Base-by-base conservation (phyloP, 768 basidiomycete species). In the Mycena crocata region DNA sequence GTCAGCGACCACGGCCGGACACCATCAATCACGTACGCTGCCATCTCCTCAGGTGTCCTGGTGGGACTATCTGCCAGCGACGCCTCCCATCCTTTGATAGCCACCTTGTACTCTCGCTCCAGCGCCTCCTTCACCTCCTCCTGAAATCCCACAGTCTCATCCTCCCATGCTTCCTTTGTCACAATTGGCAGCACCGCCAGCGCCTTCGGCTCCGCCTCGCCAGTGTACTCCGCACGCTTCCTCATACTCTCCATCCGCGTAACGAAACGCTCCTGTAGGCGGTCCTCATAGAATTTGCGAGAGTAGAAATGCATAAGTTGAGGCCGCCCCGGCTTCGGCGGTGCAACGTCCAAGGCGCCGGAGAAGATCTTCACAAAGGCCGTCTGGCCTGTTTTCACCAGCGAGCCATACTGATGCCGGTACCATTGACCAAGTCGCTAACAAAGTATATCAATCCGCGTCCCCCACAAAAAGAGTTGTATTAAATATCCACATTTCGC, bases 371-470 rank as follows among this genome's bases (percentile, higher is more conserved):
- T 44, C 3, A 32, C 26, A 31, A 63, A 63, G 1, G 42, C 52
- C 7, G 19, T 12, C 31, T 55, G 24, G 14, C 56, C 62, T 13
- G 23, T 39, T 8, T 45, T 34, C 2, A 62, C 2, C 3, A 48
- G 52, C 1, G n/a, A 10, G 5, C 61, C 52, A n/a, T 50, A 62
- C 31, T 35, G 23, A 10, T 6, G 6, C 2, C 52, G 52, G 30
- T 48, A 56, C 52, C 62, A 63, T 5, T 30, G 7, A 0, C 62
- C 62, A 3, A 63, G 28, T 1, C 52, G 23, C 62, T 63, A 15
- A 17, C 8, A 9, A 26, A 15, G 44, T 46, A 4, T 50, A 21
- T 50, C 30, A 50, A 17, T 9, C n/a, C n/a, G n/a, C n/a, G n/a
- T n/a, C n/a, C n/a, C n/a, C n/a, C n/a, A n/a, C n/a, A n/a, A n/a